phyloP scores from a whole-genome alignment of 108 stramenopile species.

The Skeletonema costatum region DNA sequence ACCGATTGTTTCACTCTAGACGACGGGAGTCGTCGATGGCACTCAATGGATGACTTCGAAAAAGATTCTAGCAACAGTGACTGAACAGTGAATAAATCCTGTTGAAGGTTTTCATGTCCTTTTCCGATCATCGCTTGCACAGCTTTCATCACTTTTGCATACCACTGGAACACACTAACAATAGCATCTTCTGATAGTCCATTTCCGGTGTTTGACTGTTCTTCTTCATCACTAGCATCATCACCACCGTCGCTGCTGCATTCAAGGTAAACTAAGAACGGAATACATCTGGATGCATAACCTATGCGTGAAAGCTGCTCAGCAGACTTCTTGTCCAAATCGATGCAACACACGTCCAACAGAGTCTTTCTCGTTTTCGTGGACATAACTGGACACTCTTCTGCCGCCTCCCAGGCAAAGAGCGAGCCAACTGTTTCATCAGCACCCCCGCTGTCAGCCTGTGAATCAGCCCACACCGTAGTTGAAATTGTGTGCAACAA shows the following conservation, averaged over 20 bases:
- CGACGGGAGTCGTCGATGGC: constrained; percentile 29
- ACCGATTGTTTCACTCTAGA: constrained; percentile 19
- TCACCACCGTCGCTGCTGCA: constrained; percentile 21
- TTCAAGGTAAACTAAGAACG: constrained; percentile 52
- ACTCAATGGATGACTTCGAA: constrained; percentile 40
- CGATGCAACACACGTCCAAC: constrained; percentile 31
- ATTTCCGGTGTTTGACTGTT: background rate
- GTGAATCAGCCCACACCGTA: constrained; percentile 9
- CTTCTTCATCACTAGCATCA: constrained; percentile 4
- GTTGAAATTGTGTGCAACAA: constrained; percentile 40
- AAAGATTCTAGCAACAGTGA: constrained; percentile 60
- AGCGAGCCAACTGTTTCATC: constrained; percentile 30
- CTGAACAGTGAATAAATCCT: constrained; percentile 11
- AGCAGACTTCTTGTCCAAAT: constrained; percentile 8
- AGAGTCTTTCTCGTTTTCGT: constrained; percentile 13
- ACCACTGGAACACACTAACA: constrained; percentile 29
- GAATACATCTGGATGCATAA: constrained; percentile 52
- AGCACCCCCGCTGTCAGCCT: constrained; percentile 27
- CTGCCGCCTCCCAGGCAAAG: constrained; percentile 21
- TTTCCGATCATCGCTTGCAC: constrained; percentile 1
- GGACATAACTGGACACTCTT: constrained; percentile 22
- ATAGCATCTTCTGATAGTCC: background rate
- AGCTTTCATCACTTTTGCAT: constrained; percentile 29
- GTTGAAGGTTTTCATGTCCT: background rate
- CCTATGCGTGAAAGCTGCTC: constrained; percentile 33